Evolutionary conservation across 2,329 filamentous ascomycete genomes (phyloP).

Genomic region (Claviceps sp.): DNA sequence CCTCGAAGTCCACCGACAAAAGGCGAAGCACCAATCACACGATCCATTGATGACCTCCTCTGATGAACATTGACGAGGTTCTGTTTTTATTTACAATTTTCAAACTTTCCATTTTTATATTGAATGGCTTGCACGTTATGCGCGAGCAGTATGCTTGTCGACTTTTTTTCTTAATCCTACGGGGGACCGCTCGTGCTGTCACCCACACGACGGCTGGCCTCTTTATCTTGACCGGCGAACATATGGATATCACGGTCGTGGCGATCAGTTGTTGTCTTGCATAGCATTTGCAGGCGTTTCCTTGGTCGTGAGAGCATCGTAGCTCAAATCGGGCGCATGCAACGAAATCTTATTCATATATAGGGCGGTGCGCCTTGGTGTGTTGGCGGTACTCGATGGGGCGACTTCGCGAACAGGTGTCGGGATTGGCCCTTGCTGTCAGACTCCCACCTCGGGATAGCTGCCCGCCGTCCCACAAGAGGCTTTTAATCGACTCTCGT

Average conservation of each 20-base stretch:
- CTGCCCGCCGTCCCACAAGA: no score
- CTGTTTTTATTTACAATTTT: background rate
- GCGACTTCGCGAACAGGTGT: no score
- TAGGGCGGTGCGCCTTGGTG: no score
- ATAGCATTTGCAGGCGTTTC: slow-evolving; percentile 5
- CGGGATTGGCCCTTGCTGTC: no score
- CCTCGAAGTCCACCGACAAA: slow-evolving; percentile 63
- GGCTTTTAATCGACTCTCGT: no score
- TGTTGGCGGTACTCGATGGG: no score
- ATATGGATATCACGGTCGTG: background rate
- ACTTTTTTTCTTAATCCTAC: no score
- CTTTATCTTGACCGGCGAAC: background rate
- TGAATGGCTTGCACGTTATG: background rate
- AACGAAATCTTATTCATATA: no score
- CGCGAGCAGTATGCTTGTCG: background rate
- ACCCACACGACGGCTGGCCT: background rate
- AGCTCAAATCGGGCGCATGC: no score
- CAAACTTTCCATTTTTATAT: background rate
- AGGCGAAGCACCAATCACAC: slow-evolving; percentile 60
- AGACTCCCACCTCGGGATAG: no score
- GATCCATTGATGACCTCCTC: slow-evolving; percentile 67
- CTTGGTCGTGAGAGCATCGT: background rate
- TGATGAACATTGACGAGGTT: slow-evolving; percentile 24
- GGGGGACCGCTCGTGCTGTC: no score
- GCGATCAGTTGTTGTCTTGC: background rate